Evolutionary conservation across 1,284 basidiomycete species (phyloP), one percentile per base, ranked within the genome.

Genomic region (Mycosarcoma mackinlayi): DNA sequence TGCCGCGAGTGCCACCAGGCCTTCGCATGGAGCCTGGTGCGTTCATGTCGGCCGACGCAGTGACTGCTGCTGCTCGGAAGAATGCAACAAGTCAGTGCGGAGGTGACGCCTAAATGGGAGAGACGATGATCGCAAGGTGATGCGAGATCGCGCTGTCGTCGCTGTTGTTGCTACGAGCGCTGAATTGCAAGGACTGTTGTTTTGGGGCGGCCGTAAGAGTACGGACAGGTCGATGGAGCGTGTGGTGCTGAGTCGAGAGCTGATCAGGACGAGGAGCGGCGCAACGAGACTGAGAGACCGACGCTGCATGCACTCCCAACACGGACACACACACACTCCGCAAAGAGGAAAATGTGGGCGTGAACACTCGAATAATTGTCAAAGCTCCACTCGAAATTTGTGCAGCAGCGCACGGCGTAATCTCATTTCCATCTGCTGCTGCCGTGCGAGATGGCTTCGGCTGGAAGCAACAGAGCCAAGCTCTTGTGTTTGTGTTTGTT

Each of bases 21-120:
- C 63, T 60, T 18, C 68, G 50, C 58, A 66, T 66, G 7, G 68
- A 71, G 62, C 68, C 68, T 58, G 62, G 54, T 16, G 62, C 62
- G 47, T 65, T 70, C 67, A 70, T 70, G 42, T 3, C 53, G 47
- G 35, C 6, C 25, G 6, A 13, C 4, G 21, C 1, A 33, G 2
- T 16, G n/a, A 4, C 30, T 16, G 44, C n/a, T n/a, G n/a, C n/a
- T n/a, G n/a, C n/a, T n/a, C n/a, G n/a, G n/a, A n/a, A n/a, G n/a
- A n/a, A n/a, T n/a, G n/a, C n/a, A n/a, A n/a, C n/a, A n/a, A n/a
- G n/a, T n/a, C n/a, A n/a, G n/a, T n/a, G n/a, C n/a, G n/a, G n/a
- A n/a, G n/a, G 13, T n/a, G n/a, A 41, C 18, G 21, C 4, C 4
- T 8, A 8, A 33, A 24, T 18, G 9, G 9, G 24, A 34, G n/a